Conservation (phyloP, 1,284 basidiomycete species). For the Marasmius oreades region DNA sequence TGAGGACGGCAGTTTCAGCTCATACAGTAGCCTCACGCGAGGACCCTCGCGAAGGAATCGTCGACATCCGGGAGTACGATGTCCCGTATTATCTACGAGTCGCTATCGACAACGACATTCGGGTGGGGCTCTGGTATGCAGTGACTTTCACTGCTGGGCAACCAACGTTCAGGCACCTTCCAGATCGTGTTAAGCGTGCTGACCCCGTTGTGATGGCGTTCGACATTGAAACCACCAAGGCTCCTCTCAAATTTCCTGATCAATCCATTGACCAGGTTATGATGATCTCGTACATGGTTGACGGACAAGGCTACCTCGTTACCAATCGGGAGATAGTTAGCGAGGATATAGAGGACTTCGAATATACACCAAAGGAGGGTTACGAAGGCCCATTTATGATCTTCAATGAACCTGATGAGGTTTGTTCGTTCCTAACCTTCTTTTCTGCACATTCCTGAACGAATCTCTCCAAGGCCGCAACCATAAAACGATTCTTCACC, state of each 20-base stretch:
- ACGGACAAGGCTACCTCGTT: constrained; percentile 96
- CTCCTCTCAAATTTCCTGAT: constrained; percentile 98
- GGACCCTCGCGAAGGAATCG: constrained; percentile 87
- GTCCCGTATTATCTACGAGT: constrained; percentile 97
- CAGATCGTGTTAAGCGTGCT: constrained; percentile 93
- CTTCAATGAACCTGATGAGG: constrained; percentile 95
- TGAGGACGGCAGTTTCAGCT: not conserved
- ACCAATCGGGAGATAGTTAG: constrained; percentile 97
- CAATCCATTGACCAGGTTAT: constrained; percentile 96
- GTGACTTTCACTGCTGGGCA: constrained; percentile 83
- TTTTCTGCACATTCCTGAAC: constrained; percentile 1
- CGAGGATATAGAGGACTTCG: constrained; percentile 98
- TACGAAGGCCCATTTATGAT: constrained; percentile 97
- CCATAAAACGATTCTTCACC: constrained; percentile 87
- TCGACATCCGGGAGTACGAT: constrained; percentile 96
- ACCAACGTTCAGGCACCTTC: constrained; percentile 71
- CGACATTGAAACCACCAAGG: constrained; percentile 99
- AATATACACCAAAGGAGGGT: constrained; percentile 98
- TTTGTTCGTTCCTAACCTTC: constrained; percentile 28
- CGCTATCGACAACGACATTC: constrained; percentile 97
- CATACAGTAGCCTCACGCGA: constrained; percentile 17
- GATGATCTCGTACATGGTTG: constrained; percentile 99
- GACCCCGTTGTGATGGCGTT: constrained; percentile 99
- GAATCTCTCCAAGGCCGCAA: constrained; percentile 52
- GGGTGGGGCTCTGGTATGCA: constrained; percentile 96